phyloP scores from a whole-genome alignment of 495 filamentous ascomycete genomes.

The Apodospora peruviana region DNA sequence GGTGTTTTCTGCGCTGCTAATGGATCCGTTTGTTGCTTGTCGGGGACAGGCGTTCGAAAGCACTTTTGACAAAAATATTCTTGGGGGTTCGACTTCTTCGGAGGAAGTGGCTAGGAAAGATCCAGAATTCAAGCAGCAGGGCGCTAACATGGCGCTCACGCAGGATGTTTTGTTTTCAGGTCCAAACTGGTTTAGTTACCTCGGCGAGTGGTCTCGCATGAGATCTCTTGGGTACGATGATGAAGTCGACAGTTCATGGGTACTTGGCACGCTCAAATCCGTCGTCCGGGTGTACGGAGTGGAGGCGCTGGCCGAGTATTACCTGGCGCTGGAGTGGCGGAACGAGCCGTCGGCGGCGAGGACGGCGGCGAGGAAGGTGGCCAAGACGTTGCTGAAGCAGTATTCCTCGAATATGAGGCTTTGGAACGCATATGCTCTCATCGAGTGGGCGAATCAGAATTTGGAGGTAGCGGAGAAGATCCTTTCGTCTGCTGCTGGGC shows the following conservation, averaged over 20 bases:
- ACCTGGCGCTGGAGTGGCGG: slow-evolving; percentile 61
- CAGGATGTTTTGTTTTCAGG: slow-evolving; percentile 32
- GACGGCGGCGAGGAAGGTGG: slow-evolving; percentile 57
- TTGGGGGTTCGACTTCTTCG: not conserved
- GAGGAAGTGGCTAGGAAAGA: slow-evolving; percentile 5
- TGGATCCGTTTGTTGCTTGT: slow-evolving; percentile 33
- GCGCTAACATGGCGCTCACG: slow-evolving; percentile 25
- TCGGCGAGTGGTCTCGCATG: slow-evolving; percentile 17
- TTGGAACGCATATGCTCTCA: slow-evolving; percentile 73
- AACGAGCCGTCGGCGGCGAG: slow-evolving; percentile 52
- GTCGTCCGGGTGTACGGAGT: slow-evolving; percentile 40
- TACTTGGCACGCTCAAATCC: slow-evolving; percentile 47
- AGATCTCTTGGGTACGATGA: not conserved
- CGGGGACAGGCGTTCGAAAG: slow-evolving; percentile 8
- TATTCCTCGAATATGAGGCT: slow-evolving; percentile 58
- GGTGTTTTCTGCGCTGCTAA: slow-evolving; percentile 9
- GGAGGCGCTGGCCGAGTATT: slow-evolving; percentile 61
- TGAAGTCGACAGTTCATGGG: slow-evolving; percentile 41
- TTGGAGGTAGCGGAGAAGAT: slow-evolving; percentile 53
- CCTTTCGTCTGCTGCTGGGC: slow-evolving; percentile 50
- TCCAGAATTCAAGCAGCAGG: slow-evolving; percentile 32
- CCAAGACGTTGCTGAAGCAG: slow-evolving; percentile 66
- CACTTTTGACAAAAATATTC: not conserved
- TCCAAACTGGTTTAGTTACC: slow-evolving; percentile 31
- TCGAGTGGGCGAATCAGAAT: slow-evolving; percentile 58